Evolutionary conservation across 441 rosid genomes (phyloP), one percentile per base, ranked within the genome.

Genomic region (Syzygium malaccense): DNA sequence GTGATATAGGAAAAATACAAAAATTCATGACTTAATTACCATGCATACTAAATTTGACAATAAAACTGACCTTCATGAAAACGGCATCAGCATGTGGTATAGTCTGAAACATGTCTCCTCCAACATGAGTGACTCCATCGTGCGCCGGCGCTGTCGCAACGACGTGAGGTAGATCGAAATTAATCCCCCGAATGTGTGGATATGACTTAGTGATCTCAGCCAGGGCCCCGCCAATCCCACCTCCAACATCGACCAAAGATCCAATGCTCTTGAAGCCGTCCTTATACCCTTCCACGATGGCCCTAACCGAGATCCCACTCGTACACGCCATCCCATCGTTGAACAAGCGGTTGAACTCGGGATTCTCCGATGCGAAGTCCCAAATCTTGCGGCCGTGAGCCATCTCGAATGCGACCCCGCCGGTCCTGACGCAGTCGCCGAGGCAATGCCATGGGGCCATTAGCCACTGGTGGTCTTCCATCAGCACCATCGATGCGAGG

Each of bases 361-460:
- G 53, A 66, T 91, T 88, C 55, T 85, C 20, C 1, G 88, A 51
- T 8, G 71, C 71, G 14, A 85, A 37, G 49, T 88, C 90, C 53
- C 85, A 87, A 49, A 79, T 5, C 2, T 23, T 84, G 53, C 62
- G 13, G 20, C 88, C 88, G n/a, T 54, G 58, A 32, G 92, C 92
- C 85, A 85, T 89, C 66, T 88, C 57, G 37, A 87, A 85, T 25
- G 90, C 85, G 17, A 57, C 10, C 4, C 89, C 89, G 28, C 86
- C 89, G 25, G 91, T 90, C 90, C 85, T 89, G 2, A 92, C 88
- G 28, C 94, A 92, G 11, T 86, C 90, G 88, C 93, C 85, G 0
- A 94, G 33, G 84, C 3, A 86, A 64, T 91, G 92, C 93, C 94
- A 93, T 0, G 96, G 90, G 14, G 87, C 85, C 30, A 88, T 8